Evolutionary conservation across 106 monocot genomes (phyloP).

Genomic region (Allium fistulosum): DNA sequence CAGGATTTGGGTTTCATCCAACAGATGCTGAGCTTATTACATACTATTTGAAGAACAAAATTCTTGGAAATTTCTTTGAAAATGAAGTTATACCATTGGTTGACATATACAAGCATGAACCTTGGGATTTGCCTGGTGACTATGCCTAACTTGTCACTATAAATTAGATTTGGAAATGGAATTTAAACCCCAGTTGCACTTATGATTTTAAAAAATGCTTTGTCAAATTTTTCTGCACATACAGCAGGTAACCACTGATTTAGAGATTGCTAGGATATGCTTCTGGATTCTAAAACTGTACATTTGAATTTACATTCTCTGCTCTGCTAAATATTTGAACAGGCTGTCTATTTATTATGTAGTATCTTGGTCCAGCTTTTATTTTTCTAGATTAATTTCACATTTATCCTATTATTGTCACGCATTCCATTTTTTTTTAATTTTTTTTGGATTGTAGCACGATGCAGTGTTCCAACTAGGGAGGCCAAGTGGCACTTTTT

Average conservation of each 20-base stretch:
- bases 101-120: conserved; percentile 16
- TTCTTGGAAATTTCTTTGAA: not conserved
- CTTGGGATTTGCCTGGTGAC: conserved; percentile 21
- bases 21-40: conserved; percentile 12
- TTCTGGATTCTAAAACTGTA: too few species aligned
- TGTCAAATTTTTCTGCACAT: too few species aligned
- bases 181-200: not conserved
- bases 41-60: conserved; percentile 13
- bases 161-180: not conserved
- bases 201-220: too few species aligned
- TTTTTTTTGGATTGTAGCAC: not conserved
- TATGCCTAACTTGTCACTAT: not conserved
- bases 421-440: not conserved
- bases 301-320: too few species aligned
- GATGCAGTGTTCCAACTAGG: conserved; percentile 6
- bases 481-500: conserved; percentile 18
- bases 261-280: too few species aligned
- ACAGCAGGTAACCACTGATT: too few species aligned
- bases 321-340: too few species aligned
- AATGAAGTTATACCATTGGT: conserved; percentile 3
- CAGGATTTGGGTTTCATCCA: conserved; percentile 19
- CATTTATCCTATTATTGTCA: too few species aligned
- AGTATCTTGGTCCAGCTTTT: too few species aligned
- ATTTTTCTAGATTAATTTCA: too few species aligned
- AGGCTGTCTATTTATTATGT: too few species aligned